Base-by-base conservation (phyloP, 2,329 filamentous ascomycete species). In the Fulvia fulva region DNA sequence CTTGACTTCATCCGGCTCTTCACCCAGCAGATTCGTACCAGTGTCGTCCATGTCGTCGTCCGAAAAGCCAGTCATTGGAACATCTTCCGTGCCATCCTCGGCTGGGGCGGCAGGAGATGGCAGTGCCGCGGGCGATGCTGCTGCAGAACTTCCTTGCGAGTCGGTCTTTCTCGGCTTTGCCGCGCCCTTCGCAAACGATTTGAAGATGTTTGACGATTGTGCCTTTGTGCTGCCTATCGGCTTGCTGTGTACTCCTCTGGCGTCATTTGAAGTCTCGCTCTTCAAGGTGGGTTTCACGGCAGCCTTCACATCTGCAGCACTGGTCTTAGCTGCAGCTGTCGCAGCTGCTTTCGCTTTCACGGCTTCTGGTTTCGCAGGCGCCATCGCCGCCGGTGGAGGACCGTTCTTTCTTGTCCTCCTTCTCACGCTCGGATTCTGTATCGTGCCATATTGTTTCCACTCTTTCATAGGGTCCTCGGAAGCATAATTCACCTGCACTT, bases 391-490 rank as follows among this genome's bases (percentile, higher is more conserved):
- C 37, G 74, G 73, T 64, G 73, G 77, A 61, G 72, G 77, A 32
- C 58, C 61, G 74, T 74, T 58, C 54, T 62, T 65, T 45, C 60
- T 58, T 32, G 77, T 78, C 65, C 81, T 73, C 68, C 82, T 75
- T 79, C 81, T 85, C 56, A 88, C 85, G 65, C 87, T 77, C 2
- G 84, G 80, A 67, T 96, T 96, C 53, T 82, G 78, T 59, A 96
- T 92, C 53, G 85, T 84, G 6, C 91, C 90, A 69, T 89, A 92
- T 32, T 80, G 78, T 63, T 82, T 83, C 67, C 81, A 83, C 37
- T 77, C 75, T 55, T 83, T 78, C 44, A 86, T 70, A 3, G 84
- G 80, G 63, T 89, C 86, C 53, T 88, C 83, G 12, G 79, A 75
- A 9, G 76, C 74, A 53, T 82, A 78, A 2, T 86, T 77, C 7